A percentile compares a stretch with the other conserved stretches of the same genome.
Evolutionary conservation across 1,284 basidiomycete species (phyloP).

Genomic region (Sanguinoderma infundibulare): DNA sequence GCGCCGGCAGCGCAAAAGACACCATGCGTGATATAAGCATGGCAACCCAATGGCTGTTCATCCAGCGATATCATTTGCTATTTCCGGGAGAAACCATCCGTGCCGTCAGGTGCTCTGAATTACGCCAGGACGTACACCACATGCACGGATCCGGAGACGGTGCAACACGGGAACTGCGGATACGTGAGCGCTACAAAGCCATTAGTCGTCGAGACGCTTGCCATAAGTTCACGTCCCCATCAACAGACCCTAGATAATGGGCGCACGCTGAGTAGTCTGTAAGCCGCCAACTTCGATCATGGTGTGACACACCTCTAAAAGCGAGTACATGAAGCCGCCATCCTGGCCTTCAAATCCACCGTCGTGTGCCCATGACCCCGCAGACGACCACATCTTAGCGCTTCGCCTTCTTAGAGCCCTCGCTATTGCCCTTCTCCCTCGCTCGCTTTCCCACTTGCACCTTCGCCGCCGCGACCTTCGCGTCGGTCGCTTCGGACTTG

Average conservation of each 20-base stretch:
- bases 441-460: slow-evolving; percentile 11
- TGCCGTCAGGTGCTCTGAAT: neutral
- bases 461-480: slow-evolving; percentile 8
- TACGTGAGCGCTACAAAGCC: neutral
- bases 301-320: neutral
- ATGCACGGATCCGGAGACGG: too few species aligned
- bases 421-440: slow-evolving; percentile 8
- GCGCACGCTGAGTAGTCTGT: slow-evolving; percentile 6
- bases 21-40: neutral
- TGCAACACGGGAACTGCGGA: neutral
- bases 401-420: slow-evolving; percentile 15
- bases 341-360: neutral
- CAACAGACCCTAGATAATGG: neutral
- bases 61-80: neutral
- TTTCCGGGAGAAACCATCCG: neutral
- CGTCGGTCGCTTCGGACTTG: neutral
- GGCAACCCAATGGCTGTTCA: neutral
- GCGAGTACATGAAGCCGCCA: neutral
- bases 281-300: neutral
- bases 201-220: neutral
- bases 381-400: slow-evolving; percentile 5
- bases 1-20: slow-evolving; percentile 1
- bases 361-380: neutral
- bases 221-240: slow-evolving; percentile 1
- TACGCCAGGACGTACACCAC: neutral